These are phyloP conservation scores for Plectosphaerella cucumerina DNA, from an alignment of 2,329 filamentous ascomycete genomes.

Conservation along the genomic window DNA sequence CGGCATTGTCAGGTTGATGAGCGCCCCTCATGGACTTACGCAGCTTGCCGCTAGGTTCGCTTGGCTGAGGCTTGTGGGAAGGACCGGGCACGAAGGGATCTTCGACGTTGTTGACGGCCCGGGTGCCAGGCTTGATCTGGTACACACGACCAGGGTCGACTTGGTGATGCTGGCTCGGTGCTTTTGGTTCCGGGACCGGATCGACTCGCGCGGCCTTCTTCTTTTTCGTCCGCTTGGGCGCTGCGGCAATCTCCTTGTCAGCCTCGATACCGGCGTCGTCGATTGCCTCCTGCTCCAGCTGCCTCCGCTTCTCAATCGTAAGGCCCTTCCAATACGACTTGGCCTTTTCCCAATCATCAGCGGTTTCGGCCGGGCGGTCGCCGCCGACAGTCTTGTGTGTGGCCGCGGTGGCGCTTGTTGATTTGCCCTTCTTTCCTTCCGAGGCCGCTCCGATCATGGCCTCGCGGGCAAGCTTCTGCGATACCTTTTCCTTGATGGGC, in stretches of 20 bases:
- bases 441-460: conserved; percentile 1
- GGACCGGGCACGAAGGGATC: too few relatives aligned
- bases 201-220: conserved; percentile 23
- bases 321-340: conserved; percentile 68
- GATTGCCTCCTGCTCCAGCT: conserved; percentile 54
- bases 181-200: conserved; percentile 12
- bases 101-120: conserved; percentile 3
- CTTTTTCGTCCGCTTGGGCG: conserved; percentile 21
- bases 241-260: conserved; percentile 32
- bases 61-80: background rate
- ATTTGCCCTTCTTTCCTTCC: background rate
- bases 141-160: conserved; percentile 24
- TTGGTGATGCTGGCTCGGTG: background rate
- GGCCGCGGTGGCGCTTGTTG: background rate
- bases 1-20: conserved; percentile 11
- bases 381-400: background rate
- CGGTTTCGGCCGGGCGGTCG: background rate
- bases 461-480: conserved; percentile 9
- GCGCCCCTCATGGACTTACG: conserved; percentile 43
- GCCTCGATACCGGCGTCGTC: conserved; percentile 47
- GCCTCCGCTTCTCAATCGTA: conserved; percentile 56
- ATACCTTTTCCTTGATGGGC: conserved; percentile 14
- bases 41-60: conserved; percentile 23
- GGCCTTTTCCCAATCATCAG: conserved; percentile 62
- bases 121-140: conserved; percentile 32